These are phyloP conservation scores for Cryphonectria japonica DNA, from an alignment of 2,329 filamentous ascomycete genomes.

Conservation along the genomic window DNA sequence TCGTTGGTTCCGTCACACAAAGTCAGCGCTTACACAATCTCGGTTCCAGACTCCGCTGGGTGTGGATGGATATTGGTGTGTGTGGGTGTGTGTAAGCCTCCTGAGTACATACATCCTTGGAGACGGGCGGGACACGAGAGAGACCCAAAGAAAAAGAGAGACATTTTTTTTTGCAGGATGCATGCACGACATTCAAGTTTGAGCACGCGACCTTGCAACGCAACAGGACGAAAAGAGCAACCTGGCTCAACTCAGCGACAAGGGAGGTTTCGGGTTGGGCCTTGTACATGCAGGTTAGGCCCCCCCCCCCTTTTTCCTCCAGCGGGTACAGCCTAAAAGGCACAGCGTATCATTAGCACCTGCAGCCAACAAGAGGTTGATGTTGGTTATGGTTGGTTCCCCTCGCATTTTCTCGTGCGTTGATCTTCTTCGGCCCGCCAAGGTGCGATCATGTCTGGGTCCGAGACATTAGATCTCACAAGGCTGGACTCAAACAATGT, in stretches of 20 bases:
- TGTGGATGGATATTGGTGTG: background rate
- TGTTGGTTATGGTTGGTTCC: background rate
- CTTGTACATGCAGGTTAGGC: background rate
- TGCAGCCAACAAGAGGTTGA: background rate
- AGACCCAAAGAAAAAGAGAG: too few relatives aligned
- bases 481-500: background rate
- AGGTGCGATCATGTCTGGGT: constrained; percentile 10
- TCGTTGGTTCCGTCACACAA: constrained; percentile 15
- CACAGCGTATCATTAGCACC: background rate
- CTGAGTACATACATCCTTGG: background rate
- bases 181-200: background rate
- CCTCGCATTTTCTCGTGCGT: constrained; percentile 10
- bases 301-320: too few relatives aligned
- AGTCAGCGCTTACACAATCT: constrained; percentile 18
- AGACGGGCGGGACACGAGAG: background rate
- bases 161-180: background rate
- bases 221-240: background rate
- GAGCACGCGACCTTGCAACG: background rate
- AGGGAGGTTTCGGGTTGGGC: background rate
- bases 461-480: constrained; percentile 12
- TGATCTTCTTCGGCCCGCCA: background rate
- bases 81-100: background rate
- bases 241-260: background rate
- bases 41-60: background rate
- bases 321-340: background rate